Base-by-base conservation (phyloP, 768 basidiomycete genomes). In the Pisolithus marmoratus region DNA sequence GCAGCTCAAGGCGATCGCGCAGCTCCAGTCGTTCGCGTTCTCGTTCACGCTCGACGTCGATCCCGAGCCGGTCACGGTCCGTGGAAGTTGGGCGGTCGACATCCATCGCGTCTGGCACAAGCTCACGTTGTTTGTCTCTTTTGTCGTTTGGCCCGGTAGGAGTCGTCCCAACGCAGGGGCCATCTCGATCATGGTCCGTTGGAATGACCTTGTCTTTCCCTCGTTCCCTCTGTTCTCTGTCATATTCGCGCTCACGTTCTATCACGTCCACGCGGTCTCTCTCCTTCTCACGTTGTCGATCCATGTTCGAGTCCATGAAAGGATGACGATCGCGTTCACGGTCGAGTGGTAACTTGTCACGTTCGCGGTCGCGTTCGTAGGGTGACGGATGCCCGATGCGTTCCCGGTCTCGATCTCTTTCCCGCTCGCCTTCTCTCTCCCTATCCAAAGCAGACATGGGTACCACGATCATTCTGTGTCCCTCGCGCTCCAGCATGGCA, bases 261-360 rank as follows among this genome's bases (percentile, higher is more conserved):
- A 53, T 54, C 42, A 58, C 60, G 34, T 63, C 55, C 42, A 66
- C 61, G n/a, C 65, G 51, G n/a, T 72, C 63, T 41, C 63, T 60
- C 52, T 69, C 72, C 14, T 60, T 59, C 19, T 72, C 69, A 36
- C 70, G 53, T 38, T 69, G 71, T 12, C 61, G 65, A 47, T 64
- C 65, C n/a, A 46, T 22, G 20, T 62, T 54, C 8, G 55, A 50
- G 37, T 61, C 65, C 56, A 64, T 51, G 14, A 20, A 20, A 17
- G 31, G 31, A 58, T 40, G 36, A 34, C 42, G 3, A 53, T 44
- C 38, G 24, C 58, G 64, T 12, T 65, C 64, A 17, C 62, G 64
- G 45, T 46, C 45, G 19, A 29, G 12, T n/a, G 14, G 26, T 8
- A 31, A 14, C 29, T 34, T 27, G 17, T 44, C 45, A 31, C 45